phyloP scores from a whole-genome alignment of 495 filamentous ascomycete genomes.

The Xylaria venustula region DNA sequence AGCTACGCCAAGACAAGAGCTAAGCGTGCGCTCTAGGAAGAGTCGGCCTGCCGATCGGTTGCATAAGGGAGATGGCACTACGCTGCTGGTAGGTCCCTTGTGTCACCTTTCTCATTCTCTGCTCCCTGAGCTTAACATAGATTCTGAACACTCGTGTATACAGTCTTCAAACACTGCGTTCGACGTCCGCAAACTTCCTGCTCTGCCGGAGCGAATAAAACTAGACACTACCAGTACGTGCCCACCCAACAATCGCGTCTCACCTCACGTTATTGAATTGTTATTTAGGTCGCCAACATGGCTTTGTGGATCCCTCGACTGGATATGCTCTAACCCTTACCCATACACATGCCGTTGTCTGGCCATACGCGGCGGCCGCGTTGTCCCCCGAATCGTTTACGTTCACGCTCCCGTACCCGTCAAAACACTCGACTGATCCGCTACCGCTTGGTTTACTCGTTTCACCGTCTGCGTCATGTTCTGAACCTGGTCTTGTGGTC shows the following conservation, averaged over 20 bases:
- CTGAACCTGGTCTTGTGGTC: constrained; percentile 79
- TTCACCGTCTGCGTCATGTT: constrained; percentile 64
- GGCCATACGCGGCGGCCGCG: constrained; percentile 73
- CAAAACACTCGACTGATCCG: constrained; percentile 59
- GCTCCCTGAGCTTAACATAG: not conserved
- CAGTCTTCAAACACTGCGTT: constrained; percentile 88
- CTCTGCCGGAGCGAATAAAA: constrained; percentile 71
- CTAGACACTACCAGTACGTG: constrained; percentile 57
- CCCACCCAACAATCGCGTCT: not conserved
- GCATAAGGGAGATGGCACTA: constrained; percentile 59
- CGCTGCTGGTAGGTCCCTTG: constrained; percentile 58
- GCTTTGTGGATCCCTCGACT: constrained; percentile 61
- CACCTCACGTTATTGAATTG: constrained; percentile 23
- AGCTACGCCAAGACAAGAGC: constrained; percentile 41
- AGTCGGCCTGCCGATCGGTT: constrained; percentile 54
- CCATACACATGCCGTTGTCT: constrained; percentile 75
- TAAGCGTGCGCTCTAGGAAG: constrained; percentile 63
- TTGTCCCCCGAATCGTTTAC: constrained; percentile 67
- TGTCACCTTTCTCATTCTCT: not conserved
- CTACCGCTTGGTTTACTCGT: constrained; percentile 81
- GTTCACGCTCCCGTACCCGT: constrained; percentile 73
- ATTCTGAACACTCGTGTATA: constrained; percentile 17
- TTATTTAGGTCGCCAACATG: constrained; percentile 54
- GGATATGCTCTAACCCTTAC: constrained; percentile 80
- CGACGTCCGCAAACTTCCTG: constrained; percentile 78